Percentiles rank a stretch among this genome's conserved stretches.
Conservation (phyloP, 768 basidiomycete genomes). For the Sporobolomyces roseus region DNA sequence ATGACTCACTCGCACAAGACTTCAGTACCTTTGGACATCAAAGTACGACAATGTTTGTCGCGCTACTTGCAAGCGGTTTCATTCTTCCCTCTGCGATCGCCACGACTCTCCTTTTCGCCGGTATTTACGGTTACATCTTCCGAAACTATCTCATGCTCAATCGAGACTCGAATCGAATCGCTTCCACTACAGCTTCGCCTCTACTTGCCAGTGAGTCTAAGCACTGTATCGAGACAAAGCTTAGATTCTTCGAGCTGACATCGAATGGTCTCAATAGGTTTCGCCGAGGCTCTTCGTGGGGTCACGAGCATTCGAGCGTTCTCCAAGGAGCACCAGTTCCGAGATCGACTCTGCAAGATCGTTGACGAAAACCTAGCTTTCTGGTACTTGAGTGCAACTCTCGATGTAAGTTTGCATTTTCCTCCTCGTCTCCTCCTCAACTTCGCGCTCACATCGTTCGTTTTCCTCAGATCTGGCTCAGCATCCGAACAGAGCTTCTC, state of each 20-base stretch:
- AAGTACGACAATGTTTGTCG: conserved; percentile 52
- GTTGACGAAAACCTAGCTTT: conserved; percentile 66
- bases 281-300: conserved; percentile 49
- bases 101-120: conserved; percentile 64
- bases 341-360: conserved; percentile 64
- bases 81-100: conserved; percentile 64
- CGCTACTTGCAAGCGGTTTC: conserved; percentile 61
- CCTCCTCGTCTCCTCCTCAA: conserved; percentile 55
- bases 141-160: conserved; percentile 62
- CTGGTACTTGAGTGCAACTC: conserved; percentile 61
- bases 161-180: conserved; percentile 59
- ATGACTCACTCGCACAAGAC: conserved; percentile 24
- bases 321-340: conserved; percentile 58
- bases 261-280: conserved; percentile 1
- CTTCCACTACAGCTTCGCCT: conserved; percentile 49
- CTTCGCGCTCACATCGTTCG: neutral
- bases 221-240: neutral
- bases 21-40: conserved; percentile 16
- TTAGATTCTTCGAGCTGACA: neutral
- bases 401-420: conserved; percentile 60
- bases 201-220: conserved; percentile 45
- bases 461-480: conserved; percentile 34
- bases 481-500: conserved; percentile 34
- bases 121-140: conserved; percentile 64
- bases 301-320: conserved; percentile 51